phyloP scores from a whole-genome alignment of 2,329 filamentous ascomycete genomes.

The Sporothrix schenckii region DNA sequence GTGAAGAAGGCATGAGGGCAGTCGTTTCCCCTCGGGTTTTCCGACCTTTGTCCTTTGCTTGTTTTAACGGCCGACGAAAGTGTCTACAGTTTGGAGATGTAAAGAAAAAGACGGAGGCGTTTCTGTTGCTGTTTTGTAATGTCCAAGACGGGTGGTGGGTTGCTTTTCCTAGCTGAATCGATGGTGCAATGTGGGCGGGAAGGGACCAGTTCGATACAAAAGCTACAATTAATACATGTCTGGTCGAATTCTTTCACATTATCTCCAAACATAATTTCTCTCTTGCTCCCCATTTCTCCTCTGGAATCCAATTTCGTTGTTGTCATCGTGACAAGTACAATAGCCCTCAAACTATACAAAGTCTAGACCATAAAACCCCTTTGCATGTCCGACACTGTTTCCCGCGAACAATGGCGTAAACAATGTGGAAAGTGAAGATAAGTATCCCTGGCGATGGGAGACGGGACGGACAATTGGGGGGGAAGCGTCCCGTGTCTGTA shows the following conservation, averaged over 20 bases:
- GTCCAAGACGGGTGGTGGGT: not conserved
- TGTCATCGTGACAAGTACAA: too few relatives aligned
- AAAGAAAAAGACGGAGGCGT: not conserved
- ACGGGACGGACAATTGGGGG: constrained; percentile 26
- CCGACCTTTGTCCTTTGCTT: too few relatives aligned
- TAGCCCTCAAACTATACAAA: too few relatives aligned
- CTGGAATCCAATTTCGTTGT: too few relatives aligned
- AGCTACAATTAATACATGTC: too few relatives aligned
- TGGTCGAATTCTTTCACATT: too few relatives aligned
- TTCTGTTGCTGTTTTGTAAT: not conserved
- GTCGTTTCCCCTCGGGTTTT: not conserved
- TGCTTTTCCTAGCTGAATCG: not conserved
- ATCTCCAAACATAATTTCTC: too few relatives aligned
- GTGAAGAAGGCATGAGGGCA: constrained; percentile 4
- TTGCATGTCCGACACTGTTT: too few relatives aligned
- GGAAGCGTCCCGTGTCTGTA: constrained; percentile 5
- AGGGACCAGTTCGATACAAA: not conserved
- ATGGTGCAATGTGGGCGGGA: not conserved
- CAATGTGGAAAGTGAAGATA: not conserved
- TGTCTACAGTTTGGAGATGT: too few relatives aligned
- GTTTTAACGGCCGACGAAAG: not conserved
- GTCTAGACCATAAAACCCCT: too few relatives aligned
- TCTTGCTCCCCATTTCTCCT: too few relatives aligned
- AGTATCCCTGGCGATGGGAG: not conserved
- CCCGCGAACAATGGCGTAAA: not conserved